Base-by-base conservation (phyloP, 306 rosid genomes). In the Fragaria ananassa region DNA sequence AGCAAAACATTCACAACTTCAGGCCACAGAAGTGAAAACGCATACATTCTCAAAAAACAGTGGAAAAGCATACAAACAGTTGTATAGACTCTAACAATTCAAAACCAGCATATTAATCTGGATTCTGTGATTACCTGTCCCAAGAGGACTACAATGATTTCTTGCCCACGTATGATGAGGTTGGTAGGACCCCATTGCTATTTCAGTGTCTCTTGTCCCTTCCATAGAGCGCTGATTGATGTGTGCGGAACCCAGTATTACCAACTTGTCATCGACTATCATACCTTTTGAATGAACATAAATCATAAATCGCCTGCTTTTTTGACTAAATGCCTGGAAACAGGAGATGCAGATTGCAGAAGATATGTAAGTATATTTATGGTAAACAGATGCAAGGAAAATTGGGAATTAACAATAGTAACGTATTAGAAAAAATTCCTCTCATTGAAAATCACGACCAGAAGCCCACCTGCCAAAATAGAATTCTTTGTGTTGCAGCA, bases 151-250 rank as follows among this genome's bases (percentile, higher is more conserved):
- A 58, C 73, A 74, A 21, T 58, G 72, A 45, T 81, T 88, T 75
- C 88, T 82, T 78, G 93, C 99, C 97, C 97, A 89, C n/a, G 97
- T 86, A 75, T 92, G 77, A 60, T 83, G 58, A 64, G 97, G 99
- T 82, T 92, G 99, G 78, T 90, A 95, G 19, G 97, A 87, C 64
- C 99, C 99, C 93, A 95, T 95, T 66, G 97, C 99, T 75, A 95
- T 95, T 82, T 95, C 97, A n/a, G 97, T 92, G 89, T 95, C 99
- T 83, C 97, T 92, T 42, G 97, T 91, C 73, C 99, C 99, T 80
- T 92, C 97, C 97, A 95, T 89, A 46, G 99, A 92, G 21, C 97
- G 97, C 86, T 92, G 97, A 77, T 95, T 95, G 87, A 95, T 95
- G 88, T 95, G 92, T 17, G 99, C 99, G 64, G 99, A 95, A 50